Conservation (phyloP, 2,329 filamentous ascomycete genomes). For the Alternaria metachromatica region DNA sequence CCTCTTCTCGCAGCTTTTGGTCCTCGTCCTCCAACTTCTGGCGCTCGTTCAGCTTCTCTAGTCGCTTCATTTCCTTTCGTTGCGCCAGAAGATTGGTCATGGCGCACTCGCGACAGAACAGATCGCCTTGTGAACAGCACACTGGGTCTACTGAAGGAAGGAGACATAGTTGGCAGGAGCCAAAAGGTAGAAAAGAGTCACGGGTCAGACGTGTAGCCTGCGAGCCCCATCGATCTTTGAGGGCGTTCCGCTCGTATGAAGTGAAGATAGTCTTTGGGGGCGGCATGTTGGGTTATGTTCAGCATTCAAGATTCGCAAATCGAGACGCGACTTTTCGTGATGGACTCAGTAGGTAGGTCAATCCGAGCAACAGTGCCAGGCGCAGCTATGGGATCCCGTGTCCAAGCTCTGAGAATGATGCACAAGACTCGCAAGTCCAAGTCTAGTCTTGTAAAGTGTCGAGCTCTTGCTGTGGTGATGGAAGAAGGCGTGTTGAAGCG, state of each 20-base stretch:
- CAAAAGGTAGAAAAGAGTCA: constrained; percentile 92
- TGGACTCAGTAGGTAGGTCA: background rate
- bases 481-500: background rate
- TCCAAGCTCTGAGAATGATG: background rate
- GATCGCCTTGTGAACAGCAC: constrained; percentile 76
- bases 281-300: constrained; percentile 23
- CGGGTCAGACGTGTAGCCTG: constrained; percentile 83
- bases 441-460: background rate
- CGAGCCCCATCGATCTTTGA: constrained; percentile 81
- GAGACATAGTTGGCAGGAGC: constrained; percentile 86
- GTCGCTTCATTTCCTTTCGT: constrained; percentile 85
- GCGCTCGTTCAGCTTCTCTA: constrained; percentile 70
- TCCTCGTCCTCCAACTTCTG: constrained; percentile 69
- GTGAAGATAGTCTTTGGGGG: constrained; percentile 74
- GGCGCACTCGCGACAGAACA: constrained; percentile 96
- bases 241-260: constrained; percentile 82
- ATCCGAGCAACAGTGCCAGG: background rate
- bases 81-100: constrained; percentile 90
- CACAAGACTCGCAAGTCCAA: background rate
- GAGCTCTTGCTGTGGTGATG: background rate
- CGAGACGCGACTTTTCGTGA: constrained; percentile 4
- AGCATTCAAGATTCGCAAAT: background rate
- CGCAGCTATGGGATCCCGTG: background rate
- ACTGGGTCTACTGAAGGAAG: constrained; percentile 82
- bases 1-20: constrained; percentile 65